Base-by-base conservation (phyloP, 345 rosid species). In the Rhodomyrtus tomentosa region DNA sequence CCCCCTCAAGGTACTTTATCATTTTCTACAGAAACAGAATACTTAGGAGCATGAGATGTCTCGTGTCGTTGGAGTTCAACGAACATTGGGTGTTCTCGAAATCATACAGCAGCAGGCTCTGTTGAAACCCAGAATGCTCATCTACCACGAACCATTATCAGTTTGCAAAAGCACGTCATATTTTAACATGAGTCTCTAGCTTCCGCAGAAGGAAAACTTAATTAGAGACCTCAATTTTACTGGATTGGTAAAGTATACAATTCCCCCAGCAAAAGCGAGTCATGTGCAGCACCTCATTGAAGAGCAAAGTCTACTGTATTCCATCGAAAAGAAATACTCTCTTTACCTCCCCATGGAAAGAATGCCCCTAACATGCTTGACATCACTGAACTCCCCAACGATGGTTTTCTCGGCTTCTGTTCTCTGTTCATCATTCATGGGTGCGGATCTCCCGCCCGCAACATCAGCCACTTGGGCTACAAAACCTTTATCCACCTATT, bases 381-480 rank as follows among this genome's bases (percentile, higher is more conserved):
- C 98, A 85, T 93, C 85, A 86, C 99, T 95, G 83, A 96, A 95
- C 86, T 96, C 99, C 81, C 98, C 99, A 73, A 93, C 87, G 80
- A 97, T 88, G n/a, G 84, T 92, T 87, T 95, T 97, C 87, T 86
- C 90, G 83, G 95, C 98, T 87, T 92, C 98, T 81, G 3, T 88
- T 86, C 90, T 92, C 89, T 96, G 98, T 84, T 88, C 92, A 49
- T 94, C 94, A 59, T 97, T 97, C 98, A 96, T 95, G 1, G 98
- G 96, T 50, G 98, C 98, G 24, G 92, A 92, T 83, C 99, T 84
- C 54, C 96, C 98, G 51, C 85, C 88, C 2, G 87, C 92, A 50
- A 96, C 99, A 90, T 94, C 99, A 21, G 98, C 99, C 76, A 97
- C 98, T 95, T 95, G 99, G 83, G 98, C 98, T 84, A 97, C 98